Base-by-base conservation (phyloP, 495 filamentous ascomycete genomes). In the Xylaria grammica region DNA sequence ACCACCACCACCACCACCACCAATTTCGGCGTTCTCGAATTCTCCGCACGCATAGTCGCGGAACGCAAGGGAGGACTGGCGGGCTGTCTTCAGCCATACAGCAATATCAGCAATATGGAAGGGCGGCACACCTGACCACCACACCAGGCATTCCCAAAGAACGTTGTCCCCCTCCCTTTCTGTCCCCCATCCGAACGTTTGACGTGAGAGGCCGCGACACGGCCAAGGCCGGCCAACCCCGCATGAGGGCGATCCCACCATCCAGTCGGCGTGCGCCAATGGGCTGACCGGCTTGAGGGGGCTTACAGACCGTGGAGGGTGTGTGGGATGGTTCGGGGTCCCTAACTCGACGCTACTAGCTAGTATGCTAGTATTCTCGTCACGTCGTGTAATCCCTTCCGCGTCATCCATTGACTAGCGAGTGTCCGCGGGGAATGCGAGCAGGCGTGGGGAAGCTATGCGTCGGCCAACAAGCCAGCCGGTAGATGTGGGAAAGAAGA, bases 241-340 rank as follows among this genome's bases (percentile, higher is more conserved):
- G 53, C 32, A 26, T 27, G 22, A 56, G 34, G 53, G n/a, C 32
- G 34, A 34, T 34, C 7, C 9, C 13, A 15, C 27, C 32, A 34
- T 56, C 53, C 13, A 55, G 52, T 55, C 19, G 34, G 34, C 10
- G 22, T 24, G 34, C 13, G 17, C n/a, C 15, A 56, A 42, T 40
- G 2, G 34, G 9, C 22, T 40, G 22, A 27, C 53, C 13, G 20
- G 30, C 51, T n/a, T 24, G 51, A 53, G n/a, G 51, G 51, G 51
- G 19, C 29, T n/a, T n/a, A n/a, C 22, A 27, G 34, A 55, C 22
- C 20, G 32, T 55, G 52, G 19, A 55, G 52, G 19, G 5, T 36
- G 34, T 11, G 53, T 56, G 53, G 34, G 34, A 56, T 56, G 34
- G 52, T 34, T 6, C 22, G 30, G 4, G 51, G 51, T 22, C n/a